Conservation (phyloP, 306 rosid genomes). For the Rosa multiflora region DNA sequence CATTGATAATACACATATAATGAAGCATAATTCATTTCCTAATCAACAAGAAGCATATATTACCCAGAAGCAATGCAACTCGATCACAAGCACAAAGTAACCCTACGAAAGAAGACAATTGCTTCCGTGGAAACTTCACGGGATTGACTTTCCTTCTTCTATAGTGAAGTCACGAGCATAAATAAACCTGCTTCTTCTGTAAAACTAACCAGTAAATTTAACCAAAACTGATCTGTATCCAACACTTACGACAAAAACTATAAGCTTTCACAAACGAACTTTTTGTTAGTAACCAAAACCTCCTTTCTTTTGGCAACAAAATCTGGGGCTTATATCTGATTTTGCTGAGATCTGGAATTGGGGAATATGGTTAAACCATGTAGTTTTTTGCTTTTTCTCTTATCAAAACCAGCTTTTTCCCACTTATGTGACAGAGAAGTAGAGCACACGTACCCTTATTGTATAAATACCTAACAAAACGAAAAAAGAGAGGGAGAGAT, state of each 20-base stretch:
- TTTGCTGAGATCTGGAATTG: background rate
- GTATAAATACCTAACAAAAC: background rate
- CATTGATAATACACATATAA: background rate
- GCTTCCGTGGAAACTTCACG: background rate
- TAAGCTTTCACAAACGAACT: background rate
- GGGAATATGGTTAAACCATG: background rate
- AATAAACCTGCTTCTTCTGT: background rate
- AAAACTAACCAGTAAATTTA: background rate
- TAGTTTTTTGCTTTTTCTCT: background rate
- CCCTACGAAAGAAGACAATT: background rate
- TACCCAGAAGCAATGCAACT: background rate
- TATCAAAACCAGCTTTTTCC: background rate
- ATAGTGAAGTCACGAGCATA: background rate
- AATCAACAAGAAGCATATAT: background rate
- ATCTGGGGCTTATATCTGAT: background rate
- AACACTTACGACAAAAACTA: background rate
- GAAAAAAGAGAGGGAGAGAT: slow-evolving; percentile 25
- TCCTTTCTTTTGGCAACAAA: slow-evolving; percentile 8
- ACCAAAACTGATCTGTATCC: background rate
- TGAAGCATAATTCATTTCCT: background rate
- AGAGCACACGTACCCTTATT: background rate
- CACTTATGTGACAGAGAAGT: background rate
- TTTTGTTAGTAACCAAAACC: background rate
- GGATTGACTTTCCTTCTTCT: background rate
- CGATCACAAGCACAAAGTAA: background rate